phyloP scores from a whole-genome alignment of 2,329 filamentous ascomycete genomes.

The Microcyclospora pomicola region DNA sequence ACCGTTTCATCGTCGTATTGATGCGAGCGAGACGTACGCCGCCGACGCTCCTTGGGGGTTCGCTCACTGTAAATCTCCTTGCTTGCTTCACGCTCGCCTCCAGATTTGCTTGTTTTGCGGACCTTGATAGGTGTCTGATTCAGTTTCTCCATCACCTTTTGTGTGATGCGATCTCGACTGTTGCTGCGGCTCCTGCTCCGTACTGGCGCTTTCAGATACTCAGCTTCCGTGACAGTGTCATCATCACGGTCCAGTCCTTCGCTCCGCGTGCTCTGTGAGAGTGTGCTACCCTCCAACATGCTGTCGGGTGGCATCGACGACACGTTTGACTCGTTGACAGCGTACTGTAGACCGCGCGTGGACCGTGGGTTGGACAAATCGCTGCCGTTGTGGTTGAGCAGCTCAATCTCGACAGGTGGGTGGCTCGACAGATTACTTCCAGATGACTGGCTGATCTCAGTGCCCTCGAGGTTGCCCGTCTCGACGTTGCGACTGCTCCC shows the following conservation, averaged over 20 bases:
- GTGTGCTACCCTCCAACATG: slow-evolving; percentile 44
- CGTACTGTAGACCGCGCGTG: slow-evolving; percentile 48
- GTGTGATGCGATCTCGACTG: slow-evolving; percentile 52
- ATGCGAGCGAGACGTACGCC: slow-evolving; percentile 32
- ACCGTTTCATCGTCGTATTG: slow-evolving; percentile 38
- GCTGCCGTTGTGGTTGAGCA: slow-evolving; percentile 51
- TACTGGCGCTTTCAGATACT: slow-evolving; percentile 42
- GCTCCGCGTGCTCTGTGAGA: slow-evolving; percentile 28
- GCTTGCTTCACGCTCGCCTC: slow-evolving; percentile 14
- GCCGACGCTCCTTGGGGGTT: slow-evolving; percentile 17
- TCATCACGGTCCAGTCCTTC: slow-evolving; percentile 13
- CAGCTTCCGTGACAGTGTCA: slow-evolving; percentile 22
- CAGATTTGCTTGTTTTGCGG: slow-evolving; percentile 20
- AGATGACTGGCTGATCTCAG: slow-evolving; percentile 57
- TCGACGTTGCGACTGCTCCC: slow-evolving; percentile 30
- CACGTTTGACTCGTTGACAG: slow-evolving; percentile 64
- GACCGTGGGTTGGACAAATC: slow-evolving; percentile 44
- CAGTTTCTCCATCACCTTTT: slow-evolving; percentile 56
- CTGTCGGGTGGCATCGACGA: slow-evolving; percentile 68
- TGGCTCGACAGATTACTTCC: slow-evolving; percentile 59
- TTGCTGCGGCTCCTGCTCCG: slow-evolving; percentile 47
- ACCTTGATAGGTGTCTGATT: slow-evolving; percentile 34
- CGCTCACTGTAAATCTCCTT: slow-evolving; percentile 23
- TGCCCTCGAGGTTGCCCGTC: slow-evolving; percentile 14
- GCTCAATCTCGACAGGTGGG: slow-evolving; percentile 77